These are phyloP conservation scores for Colletotrichum eleusines DNA, from an alignment of 2,329 filamentous ascomycete species.

Conservation along the genomic window DNA sequence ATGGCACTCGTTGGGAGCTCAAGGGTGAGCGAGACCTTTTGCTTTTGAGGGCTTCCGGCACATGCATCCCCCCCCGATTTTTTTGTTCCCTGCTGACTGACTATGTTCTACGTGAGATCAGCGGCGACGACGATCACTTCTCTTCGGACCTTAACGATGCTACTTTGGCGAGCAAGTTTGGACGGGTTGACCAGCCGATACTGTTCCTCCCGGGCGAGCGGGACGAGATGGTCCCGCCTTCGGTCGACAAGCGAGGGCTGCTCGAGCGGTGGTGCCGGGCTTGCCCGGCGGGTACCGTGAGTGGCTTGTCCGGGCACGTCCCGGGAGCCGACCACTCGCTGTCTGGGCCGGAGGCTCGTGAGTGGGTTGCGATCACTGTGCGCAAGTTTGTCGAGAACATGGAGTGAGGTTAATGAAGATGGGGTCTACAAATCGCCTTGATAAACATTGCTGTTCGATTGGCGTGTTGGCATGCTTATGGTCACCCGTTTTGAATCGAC, in stretches of 20 bases:
- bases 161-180: conserved; percentile 72
- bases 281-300: conserved; percentile 56
- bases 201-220: conserved; percentile 73
- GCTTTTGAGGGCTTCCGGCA: too few relatives aligned
- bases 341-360: neutral
- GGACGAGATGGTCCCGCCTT: conserved; percentile 73
- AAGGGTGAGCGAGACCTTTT: too few relatives aligned
- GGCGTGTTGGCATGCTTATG: neutral
- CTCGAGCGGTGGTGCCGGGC: conserved; percentile 67
- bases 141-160: conserved; percentile 76
- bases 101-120: conserved; percentile 56
- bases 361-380: neutral
- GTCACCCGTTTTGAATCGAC: neutral
- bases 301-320: conserved; percentile 63
- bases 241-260: conserved; percentile 68
- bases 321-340: conserved; percentile 65
- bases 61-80: too few relatives aligned
- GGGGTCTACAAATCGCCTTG: neutral
- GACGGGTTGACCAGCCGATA: conserved; percentile 68
- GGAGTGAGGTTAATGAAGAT: too few relatives aligned
- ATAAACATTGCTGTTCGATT: neutral
- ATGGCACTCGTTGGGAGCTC: conserved; percentile 63
- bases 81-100: too few relatives aligned
- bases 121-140: conserved; percentile 88
- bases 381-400: neutral